Evolutionary conservation across 164 flowering plant species (phyloP).

Genomic region (Vitis cinerea): DNA sequence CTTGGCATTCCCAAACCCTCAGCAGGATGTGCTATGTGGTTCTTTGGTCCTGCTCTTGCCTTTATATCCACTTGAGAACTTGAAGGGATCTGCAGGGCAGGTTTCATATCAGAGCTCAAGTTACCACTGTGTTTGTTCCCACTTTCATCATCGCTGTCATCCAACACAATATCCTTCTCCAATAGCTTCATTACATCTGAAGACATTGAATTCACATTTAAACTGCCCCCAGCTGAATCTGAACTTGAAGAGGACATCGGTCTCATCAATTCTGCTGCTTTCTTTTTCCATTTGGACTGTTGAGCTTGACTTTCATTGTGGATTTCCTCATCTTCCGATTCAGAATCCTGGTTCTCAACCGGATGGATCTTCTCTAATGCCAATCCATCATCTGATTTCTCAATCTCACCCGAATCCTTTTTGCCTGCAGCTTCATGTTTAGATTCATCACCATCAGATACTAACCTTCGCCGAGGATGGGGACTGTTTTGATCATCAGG

Average conservation of each 20-base stretch:
- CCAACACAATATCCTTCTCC: conserved; percentile 30
- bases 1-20: conserved; percentile 7
- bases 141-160: conserved; percentile 39
- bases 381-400: neutral
- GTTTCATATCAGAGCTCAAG: neutral
- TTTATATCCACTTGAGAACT: conserved; percentile 11
- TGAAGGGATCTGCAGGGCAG: conserved; percentile 11
- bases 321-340: conserved; percentile 23
- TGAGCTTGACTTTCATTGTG: conserved; percentile 1
- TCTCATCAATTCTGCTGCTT: conserved; percentile 18
- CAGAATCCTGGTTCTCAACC: conserved; percentile 10
- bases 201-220: conserved; percentile 7
- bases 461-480: conserved; percentile 12
- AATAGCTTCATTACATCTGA: conserved; percentile 16
- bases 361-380: conserved; percentile 16
- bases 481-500: conserved; percentile 33
- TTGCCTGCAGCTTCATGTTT: conserved; percentile 13
- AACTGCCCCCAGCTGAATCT: conserved; percentile 26
- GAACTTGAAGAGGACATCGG: conserved; percentile 37
- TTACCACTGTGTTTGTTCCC: conserved; percentile 1
- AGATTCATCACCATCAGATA: neutral
- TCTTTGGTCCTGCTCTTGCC: neutral
- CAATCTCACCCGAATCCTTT: neutral
- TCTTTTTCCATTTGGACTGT: conserved; percentile 14
- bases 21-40: neutral